These are phyloP conservation scores for Westerdykella aurantiaca DNA, from an alignment of 2,329 filamentous ascomycete species.

Conservation along the genomic window DNA sequence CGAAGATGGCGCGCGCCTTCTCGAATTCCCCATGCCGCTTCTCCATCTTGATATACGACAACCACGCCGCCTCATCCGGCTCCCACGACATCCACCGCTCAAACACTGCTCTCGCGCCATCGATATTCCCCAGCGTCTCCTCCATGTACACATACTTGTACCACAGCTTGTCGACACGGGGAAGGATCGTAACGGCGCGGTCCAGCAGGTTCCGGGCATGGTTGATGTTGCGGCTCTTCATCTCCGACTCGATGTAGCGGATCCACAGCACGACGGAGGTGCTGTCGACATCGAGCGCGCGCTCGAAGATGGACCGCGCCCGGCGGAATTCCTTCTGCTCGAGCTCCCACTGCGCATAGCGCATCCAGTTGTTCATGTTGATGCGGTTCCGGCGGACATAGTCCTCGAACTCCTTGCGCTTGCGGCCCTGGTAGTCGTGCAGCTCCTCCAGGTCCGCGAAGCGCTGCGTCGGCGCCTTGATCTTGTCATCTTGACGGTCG, in stretches of 20 bases:
- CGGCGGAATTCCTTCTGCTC: constrained; percentile 96
- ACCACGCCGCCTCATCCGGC: constrained; percentile 92
- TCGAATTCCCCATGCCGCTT: constrained; percentile 92
- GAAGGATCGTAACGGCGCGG: constrained; percentile 85
- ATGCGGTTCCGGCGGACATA: constrained; percentile 92
- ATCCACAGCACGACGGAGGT: constrained; percentile 86
- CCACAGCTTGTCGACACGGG: constrained; percentile 92
- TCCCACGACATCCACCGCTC: constrained; percentile 99
- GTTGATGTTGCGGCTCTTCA: constrained; percentile 74
- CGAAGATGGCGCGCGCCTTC: constrained; percentile 81
- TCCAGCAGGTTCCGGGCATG: constrained; percentile 93
- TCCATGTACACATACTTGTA: constrained; percentile 99
- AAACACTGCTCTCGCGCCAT: constrained; percentile 87
- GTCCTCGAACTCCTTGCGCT: constrained; percentile 94
- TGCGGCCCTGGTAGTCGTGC: constrained; percentile 93
- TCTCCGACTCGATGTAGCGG: constrained; percentile 90
- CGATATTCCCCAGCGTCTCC: constrained; percentile 91
- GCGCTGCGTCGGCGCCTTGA: constrained; percentile 87
- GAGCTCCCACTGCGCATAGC: constrained; percentile 94
- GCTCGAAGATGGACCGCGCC: constrained; percentile 88
- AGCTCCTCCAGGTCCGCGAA: constrained; percentile 97
- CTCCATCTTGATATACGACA: constrained; percentile 93
- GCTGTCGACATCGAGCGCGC: constrained; percentile 84
- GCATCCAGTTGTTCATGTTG: constrained; percentile 98
- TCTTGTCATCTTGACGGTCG: constrained; percentile 81